These are phyloP conservation scores for Purpureocillium lavendulum DNA, from an alignment of 2,329 filamentous ascomycete species.

Conservation along the genomic window DNA sequence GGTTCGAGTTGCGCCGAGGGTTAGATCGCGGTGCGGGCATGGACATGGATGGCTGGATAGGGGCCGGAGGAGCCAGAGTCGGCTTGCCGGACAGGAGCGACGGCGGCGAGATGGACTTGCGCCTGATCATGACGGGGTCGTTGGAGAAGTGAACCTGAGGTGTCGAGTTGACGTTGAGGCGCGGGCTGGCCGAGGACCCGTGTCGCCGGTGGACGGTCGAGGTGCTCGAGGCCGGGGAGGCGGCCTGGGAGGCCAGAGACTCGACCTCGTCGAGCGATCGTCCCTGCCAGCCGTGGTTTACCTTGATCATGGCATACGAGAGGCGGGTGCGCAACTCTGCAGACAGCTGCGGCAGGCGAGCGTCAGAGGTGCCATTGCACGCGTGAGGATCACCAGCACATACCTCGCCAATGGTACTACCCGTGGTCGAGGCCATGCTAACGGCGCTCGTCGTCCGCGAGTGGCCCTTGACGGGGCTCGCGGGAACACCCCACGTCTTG, in stretches of 20 bases:
- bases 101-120: constrained; percentile 28
- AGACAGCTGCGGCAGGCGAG: constrained; percentile 48
- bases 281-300: constrained; percentile 81
- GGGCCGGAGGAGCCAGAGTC: constrained; percentile 43
- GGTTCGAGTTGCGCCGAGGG: constrained; percentile 41
- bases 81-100: constrained; percentile 24
- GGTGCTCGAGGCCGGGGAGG: constrained; percentile 52
- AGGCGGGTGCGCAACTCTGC: constrained; percentile 75
- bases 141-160: constrained; percentile 18
- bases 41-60: constrained; percentile 40
- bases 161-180: constrained; percentile 26
- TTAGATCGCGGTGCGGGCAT: constrained; percentile 24
- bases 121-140: constrained; percentile 10
- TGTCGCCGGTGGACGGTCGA: constrained; percentile 45
- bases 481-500: constrained; percentile 42
- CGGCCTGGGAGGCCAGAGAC: constrained; percentile 59
- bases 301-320: constrained; percentile 89
- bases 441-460: constrained; percentile 66
- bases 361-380: constrained; percentile 2
- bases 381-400: constrained; percentile 10
- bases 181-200: constrained; percentile 47
- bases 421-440: constrained; percentile 48
- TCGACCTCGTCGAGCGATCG: constrained; percentile 72
- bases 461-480: constrained; percentile 47
- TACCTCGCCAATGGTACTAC: constrained; percentile 73